Evolutionary conservation across 345 rosid species (phyloP).

Genomic region (Brassica cretica): DNA sequence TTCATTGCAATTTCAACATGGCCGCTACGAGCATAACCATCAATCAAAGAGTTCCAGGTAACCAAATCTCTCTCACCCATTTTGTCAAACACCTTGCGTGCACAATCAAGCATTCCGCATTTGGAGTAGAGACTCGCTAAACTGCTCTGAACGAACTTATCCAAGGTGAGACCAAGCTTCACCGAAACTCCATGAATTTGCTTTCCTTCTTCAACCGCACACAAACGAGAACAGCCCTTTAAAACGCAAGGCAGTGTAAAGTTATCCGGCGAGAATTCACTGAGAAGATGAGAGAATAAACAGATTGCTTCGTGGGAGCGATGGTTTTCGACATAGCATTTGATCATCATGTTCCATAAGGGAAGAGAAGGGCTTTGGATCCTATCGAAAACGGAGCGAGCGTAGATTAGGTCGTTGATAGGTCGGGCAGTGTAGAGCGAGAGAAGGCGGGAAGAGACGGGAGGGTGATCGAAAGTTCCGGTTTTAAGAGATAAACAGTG

Average conservation of each 20-base stretch:
- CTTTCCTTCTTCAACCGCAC: constrained; percentile 51
- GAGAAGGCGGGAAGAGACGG: constrained; percentile 48
- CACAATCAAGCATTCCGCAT: constrained; percentile 44
- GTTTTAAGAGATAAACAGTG: constrained; percentile 54
- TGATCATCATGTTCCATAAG: constrained; percentile 52
- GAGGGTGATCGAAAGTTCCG: constrained; percentile 38
- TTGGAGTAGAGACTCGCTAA: constrained; percentile 54
- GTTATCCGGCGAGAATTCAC: constrained; percentile 42
- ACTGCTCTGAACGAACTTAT: constrained; percentile 61
- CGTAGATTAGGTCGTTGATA: constrained; percentile 45
- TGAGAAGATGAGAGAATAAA: constrained; percentile 40
- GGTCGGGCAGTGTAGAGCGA: constrained; percentile 44
- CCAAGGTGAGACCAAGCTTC: constrained; percentile 49
- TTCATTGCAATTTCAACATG: constrained; percentile 41
- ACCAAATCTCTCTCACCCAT: constrained; percentile 49
- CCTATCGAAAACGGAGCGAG: constrained; percentile 50
- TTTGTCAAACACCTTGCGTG: constrained; percentile 47
- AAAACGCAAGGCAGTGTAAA: constrained; percentile 57
- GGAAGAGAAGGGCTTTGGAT: constrained; percentile 37
- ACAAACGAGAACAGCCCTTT: constrained; percentile 53
- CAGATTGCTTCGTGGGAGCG: constrained; percentile 47
- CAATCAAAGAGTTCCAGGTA: constrained; percentile 51
- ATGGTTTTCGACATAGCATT: constrained; percentile 47
- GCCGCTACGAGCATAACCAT: constrained; percentile 52
- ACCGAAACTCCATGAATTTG: constrained; percentile 58